Conservation (phyloP, 2,329 filamentous ascomycete species). For the Colletotrichum falcatum region DNA sequence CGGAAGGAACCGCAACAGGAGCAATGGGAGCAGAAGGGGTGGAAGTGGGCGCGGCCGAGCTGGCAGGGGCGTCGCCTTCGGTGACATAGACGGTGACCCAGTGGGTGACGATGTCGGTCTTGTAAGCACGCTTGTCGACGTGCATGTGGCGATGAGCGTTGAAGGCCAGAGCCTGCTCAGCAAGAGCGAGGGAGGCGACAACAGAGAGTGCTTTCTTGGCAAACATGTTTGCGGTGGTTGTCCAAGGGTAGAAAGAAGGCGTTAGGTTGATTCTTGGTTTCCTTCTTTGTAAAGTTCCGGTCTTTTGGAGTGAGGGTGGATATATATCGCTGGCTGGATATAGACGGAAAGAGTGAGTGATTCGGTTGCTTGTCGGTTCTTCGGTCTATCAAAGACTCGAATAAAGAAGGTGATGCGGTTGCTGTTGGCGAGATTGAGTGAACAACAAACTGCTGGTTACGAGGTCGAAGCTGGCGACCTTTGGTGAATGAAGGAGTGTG, state of each 20-base stretch:
- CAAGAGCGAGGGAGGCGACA: slow-evolving; percentile 58
- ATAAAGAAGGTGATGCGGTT: slow-evolving; percentile 53
- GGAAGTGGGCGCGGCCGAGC: slow-evolving; percentile 25
- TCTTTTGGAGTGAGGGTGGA: slow-evolving; percentile 39
- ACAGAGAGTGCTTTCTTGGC: slow-evolving; percentile 55
- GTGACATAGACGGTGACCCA: slow-evolving; percentile 59
- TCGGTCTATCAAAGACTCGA: slow-evolving; percentile 66
- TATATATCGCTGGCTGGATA: slow-evolving; percentile 31
- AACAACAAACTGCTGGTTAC: slow-evolving; percentile 30
- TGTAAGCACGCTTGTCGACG: slow-evolving; percentile 50
- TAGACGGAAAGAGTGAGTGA: slow-evolving; percentile 36
- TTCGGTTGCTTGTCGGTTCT: slow-evolving; percentile 17
- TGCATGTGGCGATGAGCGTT: slow-evolving; percentile 58
- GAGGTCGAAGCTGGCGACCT: slow-evolving; percentile 44
- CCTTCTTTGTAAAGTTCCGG: slow-evolving; percentile 28
- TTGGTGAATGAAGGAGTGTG: slow-evolving; percentile 41
- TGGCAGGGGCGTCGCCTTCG: slow-evolving; percentile 44
- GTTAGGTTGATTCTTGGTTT: slow-evolving; percentile 21
- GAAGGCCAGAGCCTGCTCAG: slow-evolving; percentile 57
- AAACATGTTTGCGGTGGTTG: slow-evolving; percentile 53
- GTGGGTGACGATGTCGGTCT: slow-evolving; percentile 51
- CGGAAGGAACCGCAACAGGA: neutral
- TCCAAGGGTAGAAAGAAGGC: slow-evolving; percentile 28
- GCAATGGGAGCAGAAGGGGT: neutral
- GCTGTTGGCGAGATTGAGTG: slow-evolving; percentile 45